Conservation (phyloP, 352 stramenopile genomes). For the Globisporangium cylindrosporum region DNA sequence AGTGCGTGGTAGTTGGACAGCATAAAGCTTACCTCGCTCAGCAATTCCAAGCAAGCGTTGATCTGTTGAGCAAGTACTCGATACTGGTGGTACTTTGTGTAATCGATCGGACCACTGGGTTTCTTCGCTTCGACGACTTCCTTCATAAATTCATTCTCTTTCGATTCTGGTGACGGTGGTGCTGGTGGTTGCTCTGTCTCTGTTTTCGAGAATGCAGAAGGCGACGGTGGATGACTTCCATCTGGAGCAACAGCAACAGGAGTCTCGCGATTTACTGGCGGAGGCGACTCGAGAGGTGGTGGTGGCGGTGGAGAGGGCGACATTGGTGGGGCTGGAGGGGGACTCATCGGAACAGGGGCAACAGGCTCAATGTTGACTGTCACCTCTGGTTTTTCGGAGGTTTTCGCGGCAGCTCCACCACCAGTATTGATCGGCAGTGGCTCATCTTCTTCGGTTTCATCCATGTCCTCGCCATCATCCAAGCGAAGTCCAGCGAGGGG, state of each 20-base stretch:
- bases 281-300: conserved; percentile 22
- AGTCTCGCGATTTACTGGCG: conserved; percentile 14
- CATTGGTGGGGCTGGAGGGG: conserved; percentile 44
- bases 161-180: neutral
- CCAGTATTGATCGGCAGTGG: conserved; percentile 29
- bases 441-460: conserved; percentile 62
- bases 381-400: neutral
- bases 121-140: conserved; percentile 5
- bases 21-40: conserved; percentile 52
- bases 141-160: neutral
- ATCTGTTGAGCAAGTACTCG: conserved; percentile 70
- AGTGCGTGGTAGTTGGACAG: neutral
- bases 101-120: conserved; percentile 50
- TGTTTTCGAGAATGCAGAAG: conserved; percentile 36
- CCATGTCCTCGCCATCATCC: conserved; percentile 34
- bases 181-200: conserved; percentile 11
- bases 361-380: neutral
- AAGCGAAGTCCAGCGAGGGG: conserved; percentile 12
- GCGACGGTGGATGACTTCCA: conserved; percentile 28
- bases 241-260: conserved; percentile 8
- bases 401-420: conserved; percentile 3
- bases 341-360: conserved; percentile 22
- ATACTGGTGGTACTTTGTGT: conserved; percentile 69
- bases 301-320: conserved; percentile 45
- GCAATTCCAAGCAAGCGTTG: conserved; percentile 74